A percentile compares a stretch with the other conserved stretches of the same genome.
Evolutionary conservation across 2,329 filamentous ascomycete genomes (phyloP).

Genomic region (Aspergillus unguis): DNA sequence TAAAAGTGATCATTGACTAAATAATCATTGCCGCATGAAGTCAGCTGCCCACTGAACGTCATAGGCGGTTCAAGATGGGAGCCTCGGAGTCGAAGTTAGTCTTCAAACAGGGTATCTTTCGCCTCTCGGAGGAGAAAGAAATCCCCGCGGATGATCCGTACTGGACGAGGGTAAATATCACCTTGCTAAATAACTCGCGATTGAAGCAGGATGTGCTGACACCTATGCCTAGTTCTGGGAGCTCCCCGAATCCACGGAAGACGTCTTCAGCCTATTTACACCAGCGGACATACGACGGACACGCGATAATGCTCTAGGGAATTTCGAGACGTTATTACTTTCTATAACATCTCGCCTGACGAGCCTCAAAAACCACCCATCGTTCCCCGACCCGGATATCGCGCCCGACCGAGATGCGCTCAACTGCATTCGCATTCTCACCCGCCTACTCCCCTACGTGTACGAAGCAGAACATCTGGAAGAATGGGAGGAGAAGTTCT

Average conservation of each 20-base stretch:
- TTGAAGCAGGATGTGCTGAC: conserved; percentile 20
- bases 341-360: conserved; percentile 80
- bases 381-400: conserved; percentile 81
- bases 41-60: conserved; percentile 23
- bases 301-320: conserved; percentile 77
- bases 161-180: conserved; percentile 67
- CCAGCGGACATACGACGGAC: conserved; percentile 83
- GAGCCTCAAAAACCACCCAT: conserved; percentile 79
- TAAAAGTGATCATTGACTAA: neutral
- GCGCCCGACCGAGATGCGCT: conserved; percentile 83
- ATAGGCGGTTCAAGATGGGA: conserved; percentile 63
- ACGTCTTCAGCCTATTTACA: conserved; percentile 95
- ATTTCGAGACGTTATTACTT: conserved; percentile 83
- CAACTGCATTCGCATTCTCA: conserved; percentile 91
- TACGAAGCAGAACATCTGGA: conserved; percentile 84
- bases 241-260: conserved; percentile 89
- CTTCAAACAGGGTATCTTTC: conserved; percentile 98
- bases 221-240: conserved; percentile 77
- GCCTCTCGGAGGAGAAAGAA: conserved; percentile 83
- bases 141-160: conserved; percentile 87
- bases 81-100: conserved; percentile 98
- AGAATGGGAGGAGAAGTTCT: conserved; percentile 87
- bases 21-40: conserved; percentile 24
- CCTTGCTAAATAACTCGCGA: neutral
- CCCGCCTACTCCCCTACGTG: conserved; percentile 81